Evolutionary conservation across 1,284 basidiomycete genomes (phyloP), one percentile per base, ranked within the genome.

Genomic region (Boletus mariae): DNA sequence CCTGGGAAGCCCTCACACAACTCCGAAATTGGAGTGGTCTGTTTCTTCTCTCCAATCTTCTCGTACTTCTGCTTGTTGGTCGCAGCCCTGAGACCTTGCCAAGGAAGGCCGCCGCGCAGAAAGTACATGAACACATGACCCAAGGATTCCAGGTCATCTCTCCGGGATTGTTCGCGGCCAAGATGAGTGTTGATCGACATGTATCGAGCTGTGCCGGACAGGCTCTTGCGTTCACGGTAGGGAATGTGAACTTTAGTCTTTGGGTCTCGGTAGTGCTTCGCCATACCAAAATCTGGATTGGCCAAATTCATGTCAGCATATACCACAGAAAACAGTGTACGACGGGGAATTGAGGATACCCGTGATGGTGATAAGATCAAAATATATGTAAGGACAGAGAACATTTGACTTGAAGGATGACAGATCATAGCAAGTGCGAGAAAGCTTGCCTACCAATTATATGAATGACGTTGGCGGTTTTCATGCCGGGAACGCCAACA

Each of bases 51-150:
- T 62, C 93, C 94, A 66, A 98, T 97, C 72, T 94, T 92, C 75
- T 98, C 94, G 70, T 98, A 97, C 77, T 97, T 97, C 73, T 97
- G 94, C 78, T 97, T 97, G 79, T 97, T 97, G 29, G 94, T 97
- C 15, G 94, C 93, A 38, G 94, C 94, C 70, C 93, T 87, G 60
- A 98, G 79, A 48, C 94, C 94, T 71, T 97, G 94, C 94, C 94
- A 97, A 32, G 94, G 93, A 46, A 97, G 80, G 47, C 91, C 89
- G 41, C 94, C 94, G 15, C 94, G 85, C 64, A 97, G 75, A 75
- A 97, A 97, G 74, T 97, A 97, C 92, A 98, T 96, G 76, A 98
- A 98, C 51, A 99, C 95, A 71, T 99, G 94, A 1, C 95, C 94
- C 51, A 97, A 76, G 28, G 92, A 94, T 73, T 97, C 94, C 57